A percentile compares a stretch with the other conserved stretches of the same genome.
Conservation (phyloP, 2,329 filamentous ascomycete genomes). For the Cyphellophora europaea region DNA sequence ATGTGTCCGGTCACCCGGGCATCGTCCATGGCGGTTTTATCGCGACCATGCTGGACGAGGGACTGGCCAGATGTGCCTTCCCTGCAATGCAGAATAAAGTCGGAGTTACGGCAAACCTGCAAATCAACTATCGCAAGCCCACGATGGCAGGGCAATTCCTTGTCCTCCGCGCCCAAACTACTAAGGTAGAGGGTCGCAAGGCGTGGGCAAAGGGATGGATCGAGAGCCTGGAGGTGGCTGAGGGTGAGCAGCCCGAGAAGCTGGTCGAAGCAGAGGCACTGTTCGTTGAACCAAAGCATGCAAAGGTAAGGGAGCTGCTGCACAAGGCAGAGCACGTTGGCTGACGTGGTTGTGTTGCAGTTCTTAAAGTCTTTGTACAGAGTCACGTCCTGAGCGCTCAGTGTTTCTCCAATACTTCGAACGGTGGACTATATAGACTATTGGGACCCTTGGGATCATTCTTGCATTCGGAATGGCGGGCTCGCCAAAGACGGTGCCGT, state of each 20-base stretch:
- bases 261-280: conserved; percentile 76
- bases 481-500: too few relatives aligned
- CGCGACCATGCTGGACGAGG: conserved; percentile 89
- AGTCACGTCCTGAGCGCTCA: too few relatives aligned
- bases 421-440: too few relatives aligned
- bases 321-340: neutral
- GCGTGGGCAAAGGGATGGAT: conserved; percentile 86
- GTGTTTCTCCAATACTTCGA: too few relatives aligned
- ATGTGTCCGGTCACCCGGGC: conserved; percentile 80
- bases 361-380: neutral
- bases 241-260: conserved; percentile 54
- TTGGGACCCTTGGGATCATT: too few relatives aligned
- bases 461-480: too few relatives aligned
- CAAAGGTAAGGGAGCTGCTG: conserved; percentile 46
- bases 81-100: conserved; percentile 77
- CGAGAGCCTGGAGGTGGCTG: conserved; percentile 60
- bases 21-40: conserved; percentile 85
- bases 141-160: conserved; percentile 66
- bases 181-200: conserved; percentile 82
- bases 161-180: conserved; percentile 69
- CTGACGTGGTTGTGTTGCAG: neutral
- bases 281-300: conserved; percentile 81
- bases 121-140: conserved; percentile 71
- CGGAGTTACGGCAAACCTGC: conserved; percentile 78
- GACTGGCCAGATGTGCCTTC: conserved; percentile 79